These are phyloP conservation scores for Eucalyptus rudis DNA, from an alignment of 345 rosid species.

Conservation along the genomic window DNA sequence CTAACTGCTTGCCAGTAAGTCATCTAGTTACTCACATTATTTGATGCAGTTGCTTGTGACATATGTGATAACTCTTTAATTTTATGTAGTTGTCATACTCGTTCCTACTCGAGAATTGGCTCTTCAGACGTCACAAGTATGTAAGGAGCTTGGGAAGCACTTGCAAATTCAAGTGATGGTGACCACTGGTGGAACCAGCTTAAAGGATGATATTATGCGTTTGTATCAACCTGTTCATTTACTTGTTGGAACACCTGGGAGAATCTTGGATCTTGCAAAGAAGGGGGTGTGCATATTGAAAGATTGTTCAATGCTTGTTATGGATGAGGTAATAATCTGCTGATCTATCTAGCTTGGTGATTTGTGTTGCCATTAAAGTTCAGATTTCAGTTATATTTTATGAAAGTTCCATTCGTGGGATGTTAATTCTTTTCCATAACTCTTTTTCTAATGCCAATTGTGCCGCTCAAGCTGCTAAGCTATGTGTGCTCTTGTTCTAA, in stretches of 20 bases:
- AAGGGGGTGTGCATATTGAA: conserved; percentile 94
- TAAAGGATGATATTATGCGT: conserved; percentile 99
- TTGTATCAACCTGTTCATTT: conserved; percentile 96
- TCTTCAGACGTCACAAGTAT: conserved; percentile 97
- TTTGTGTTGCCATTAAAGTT: not conserved
- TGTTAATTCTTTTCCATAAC: not conserved
- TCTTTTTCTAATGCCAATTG: not conserved
- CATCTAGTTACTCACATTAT: not conserved
- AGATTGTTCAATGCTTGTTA: conserved; percentile 90
- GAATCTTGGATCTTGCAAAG: conserved; percentile 90
- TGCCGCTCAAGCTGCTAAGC: not conserved
- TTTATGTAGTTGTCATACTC: conserved; percentile 67
- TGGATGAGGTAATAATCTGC: conserved; percentile 74
- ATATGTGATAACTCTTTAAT: not conserved
- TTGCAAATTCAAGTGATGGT: conserved; percentile 96
- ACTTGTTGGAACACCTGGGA: conserved; percentile 98
- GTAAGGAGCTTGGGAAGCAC: conserved; percentile 97
- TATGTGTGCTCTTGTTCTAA: not conserved
- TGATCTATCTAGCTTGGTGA: not conserved
- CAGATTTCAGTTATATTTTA: not conserved
- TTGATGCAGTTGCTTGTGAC: not conserved
- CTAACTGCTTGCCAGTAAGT: not conserved
- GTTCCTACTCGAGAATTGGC: conserved; percentile 98
- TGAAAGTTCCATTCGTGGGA: not conserved
- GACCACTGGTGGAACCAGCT: conserved; percentile 98